phyloP scores from a whole-genome alignment of 23 red algal genomes.

The Agarophyton chilense region DNA sequence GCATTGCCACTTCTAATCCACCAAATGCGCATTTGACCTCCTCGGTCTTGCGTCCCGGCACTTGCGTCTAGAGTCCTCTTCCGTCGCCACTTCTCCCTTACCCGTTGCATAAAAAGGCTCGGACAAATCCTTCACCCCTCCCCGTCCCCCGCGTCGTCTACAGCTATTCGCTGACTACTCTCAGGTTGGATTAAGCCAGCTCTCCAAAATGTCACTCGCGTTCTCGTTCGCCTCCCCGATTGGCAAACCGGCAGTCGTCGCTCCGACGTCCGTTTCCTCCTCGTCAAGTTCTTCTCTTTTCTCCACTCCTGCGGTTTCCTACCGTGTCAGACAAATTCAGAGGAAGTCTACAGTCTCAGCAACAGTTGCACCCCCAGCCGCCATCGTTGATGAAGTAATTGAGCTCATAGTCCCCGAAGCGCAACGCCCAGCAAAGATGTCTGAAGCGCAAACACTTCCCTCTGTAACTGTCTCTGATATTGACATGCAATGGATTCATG shows the following conservation, averaged over 20 bases:
- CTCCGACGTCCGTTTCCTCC: background rate
- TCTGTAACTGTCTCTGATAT: slow-evolving; percentile 80
- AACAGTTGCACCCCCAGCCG: slow-evolving; percentile 2
- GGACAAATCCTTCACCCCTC: too few relatives aligned
- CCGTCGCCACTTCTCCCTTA: background rate
- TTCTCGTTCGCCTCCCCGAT: background rate
- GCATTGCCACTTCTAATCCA: slow-evolving; percentile 12
- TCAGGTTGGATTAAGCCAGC: background rate
- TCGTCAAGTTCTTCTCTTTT: background rate
- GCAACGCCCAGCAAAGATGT: slow-evolving; percentile 15
- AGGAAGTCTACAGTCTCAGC: background rate
- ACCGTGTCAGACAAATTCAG: background rate
- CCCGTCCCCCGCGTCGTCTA: too few relatives aligned
- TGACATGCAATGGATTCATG: slow-evolving; percentile 97
- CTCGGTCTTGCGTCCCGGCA: background rate
- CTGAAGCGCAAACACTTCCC: slow-evolving; percentile 76
- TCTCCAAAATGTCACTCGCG: background rate
- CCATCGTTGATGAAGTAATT: slow-evolving; percentile 26
- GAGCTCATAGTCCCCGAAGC: slow-evolving; percentile 74
- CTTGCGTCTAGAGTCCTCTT: background rate
- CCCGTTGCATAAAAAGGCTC: background rate
- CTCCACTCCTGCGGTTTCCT: background rate
- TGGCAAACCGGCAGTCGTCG: background rate
- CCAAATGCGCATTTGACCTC: background rate
- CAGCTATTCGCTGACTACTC: too few relatives aligned